Evolutionary conservation across 2,329 filamentous ascomycete genomes (phyloP).

Genomic region (Aspergillus ruber): DNA sequence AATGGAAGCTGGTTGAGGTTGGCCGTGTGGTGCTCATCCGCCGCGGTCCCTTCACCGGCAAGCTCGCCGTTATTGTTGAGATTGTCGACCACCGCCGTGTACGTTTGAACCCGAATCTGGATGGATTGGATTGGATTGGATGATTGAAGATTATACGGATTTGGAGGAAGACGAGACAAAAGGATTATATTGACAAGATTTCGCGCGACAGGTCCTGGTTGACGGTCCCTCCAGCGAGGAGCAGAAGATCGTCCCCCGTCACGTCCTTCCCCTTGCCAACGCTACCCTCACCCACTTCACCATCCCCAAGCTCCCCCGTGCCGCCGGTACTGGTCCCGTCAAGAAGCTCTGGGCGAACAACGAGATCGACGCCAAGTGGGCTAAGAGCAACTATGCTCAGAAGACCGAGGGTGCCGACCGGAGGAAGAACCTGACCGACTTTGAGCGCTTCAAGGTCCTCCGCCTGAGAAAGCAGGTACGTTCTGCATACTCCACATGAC

Average conservation of each 20-base stretch:
- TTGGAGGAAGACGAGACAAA: slow-evolving; percentile 3
- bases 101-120: slow-evolving; percentile 48
- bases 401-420: slow-evolving; percentile 77
- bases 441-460: slow-evolving; percentile 99
- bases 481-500: slow-evolving; percentile 14
- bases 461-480: slow-evolving; percentile 96
- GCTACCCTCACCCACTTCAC: slow-evolving; percentile 84
- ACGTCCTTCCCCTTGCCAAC: slow-evolving; percentile 73
- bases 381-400: slow-evolving; percentile 88
- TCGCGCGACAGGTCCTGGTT: slow-evolving; percentile 68
- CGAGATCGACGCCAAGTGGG: slow-evolving; percentile 90
- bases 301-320: slow-evolving; percentile 79
- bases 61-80: slow-evolving; percentile 91
- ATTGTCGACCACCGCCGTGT: slow-evolving; percentile 99
- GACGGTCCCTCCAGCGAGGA: slow-evolving; percentile 84
- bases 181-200: background rate
- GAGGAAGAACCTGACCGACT: slow-evolving; percentile 90
- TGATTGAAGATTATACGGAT: slow-evolving; percentile 6
- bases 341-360: slow-evolving; percentile 86
- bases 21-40: slow-evolving; percentile 94
- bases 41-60: slow-evolving; percentile 72
- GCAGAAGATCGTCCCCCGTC: slow-evolving; percentile 75
- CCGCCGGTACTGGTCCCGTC: slow-evolving; percentile 72
- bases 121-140: slow-evolving; percentile 3
- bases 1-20: slow-evolving; percentile 96